A percentile compares a stretch with the other conserved stretches of the same genome.
These are phyloP conservation scores for Zygosaccharomyces sapae DNA, from an alignment of 1,139 yeast genomes.

Conservation along the genomic window DNA sequence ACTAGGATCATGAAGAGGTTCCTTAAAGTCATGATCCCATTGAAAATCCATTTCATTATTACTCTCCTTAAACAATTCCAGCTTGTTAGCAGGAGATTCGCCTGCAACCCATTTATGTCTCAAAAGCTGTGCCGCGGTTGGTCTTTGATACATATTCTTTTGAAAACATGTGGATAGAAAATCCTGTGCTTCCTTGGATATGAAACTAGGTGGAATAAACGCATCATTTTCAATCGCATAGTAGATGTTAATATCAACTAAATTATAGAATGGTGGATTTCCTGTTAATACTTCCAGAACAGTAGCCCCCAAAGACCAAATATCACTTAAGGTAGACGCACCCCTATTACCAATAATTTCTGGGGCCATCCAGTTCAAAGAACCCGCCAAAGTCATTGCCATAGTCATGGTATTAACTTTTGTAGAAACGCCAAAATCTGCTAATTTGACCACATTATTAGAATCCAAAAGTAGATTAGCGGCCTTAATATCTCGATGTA, in stretches of 20 bases:
- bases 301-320: conserved; percentile 94
- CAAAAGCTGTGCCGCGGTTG: conserved; percentile 31
- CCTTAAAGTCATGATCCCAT: conserved; percentile 33
- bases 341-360: conserved; percentile 90
- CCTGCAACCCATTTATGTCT: conserved; percentile 28
- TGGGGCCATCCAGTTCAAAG: conserved; percentile 99
- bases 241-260: conserved; percentile 80
- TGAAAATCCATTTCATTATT: conserved; percentile 19
- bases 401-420: conserved; percentile 68
- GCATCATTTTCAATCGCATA: conserved; percentile 90
- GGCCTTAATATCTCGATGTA: conserved; percentile 92
- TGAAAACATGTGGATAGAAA: conserved; percentile 76
- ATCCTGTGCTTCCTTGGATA: conserved; percentile 53
- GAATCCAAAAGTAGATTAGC: conserved; percentile 86
- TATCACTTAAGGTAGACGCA: conserved; percentile 80
- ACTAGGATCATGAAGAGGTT: conserved; percentile 7
- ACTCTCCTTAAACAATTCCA: conserved; percentile 24
- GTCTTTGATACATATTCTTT: conserved; percentile 34
- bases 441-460: conserved; percentile 76
- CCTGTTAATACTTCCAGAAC: conserved; percentile 82
- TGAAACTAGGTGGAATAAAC: conserved; percentile 68
- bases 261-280: conserved; percentile 79
- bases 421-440: conserved; percentile 98
- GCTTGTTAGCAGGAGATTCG: conserved; percentile 12
- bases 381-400: conserved; percentile 82